phyloP scores from a whole-genome alignment of 306 rosid genomes.

The Citrullus amarus region DNA sequence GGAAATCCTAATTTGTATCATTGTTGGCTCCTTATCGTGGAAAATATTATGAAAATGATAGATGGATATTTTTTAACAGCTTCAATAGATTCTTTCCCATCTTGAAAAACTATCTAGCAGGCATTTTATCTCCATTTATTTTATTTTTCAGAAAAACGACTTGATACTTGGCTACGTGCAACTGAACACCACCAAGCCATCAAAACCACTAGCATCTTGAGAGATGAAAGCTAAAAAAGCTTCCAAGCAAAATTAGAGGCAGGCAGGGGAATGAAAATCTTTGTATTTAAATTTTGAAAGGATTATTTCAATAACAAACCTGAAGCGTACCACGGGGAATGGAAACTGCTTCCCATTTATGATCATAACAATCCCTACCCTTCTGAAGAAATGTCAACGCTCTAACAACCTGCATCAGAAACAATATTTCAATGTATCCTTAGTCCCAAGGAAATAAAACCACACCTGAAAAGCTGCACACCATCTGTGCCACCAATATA shows the following conservation, averaged over 20 bases:
- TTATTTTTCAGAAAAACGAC: background rate
- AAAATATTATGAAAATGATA: background rate
- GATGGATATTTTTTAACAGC: background rate
- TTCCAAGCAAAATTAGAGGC: background rate
- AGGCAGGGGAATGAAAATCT: background rate
- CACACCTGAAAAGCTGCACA: slow-evolving; percentile 13
- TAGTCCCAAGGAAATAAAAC: background rate
- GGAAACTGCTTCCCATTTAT: slow-evolving; percentile 68
- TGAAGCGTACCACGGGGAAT: slow-evolving; percentile 98
- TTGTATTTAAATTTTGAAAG: slow-evolving; percentile 3
- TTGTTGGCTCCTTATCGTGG: no score
- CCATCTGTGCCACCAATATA: slow-evolving; percentile 17
- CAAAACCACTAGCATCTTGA: background rate
- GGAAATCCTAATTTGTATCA: no score
- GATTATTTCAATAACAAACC: slow-evolving; percentile 52
- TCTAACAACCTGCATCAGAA: slow-evolving; percentile 71
- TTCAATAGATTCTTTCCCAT: background rate
- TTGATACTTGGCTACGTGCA: background rate
- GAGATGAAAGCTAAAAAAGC: background rate
- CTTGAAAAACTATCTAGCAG: background rate
- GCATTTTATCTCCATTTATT: background rate
- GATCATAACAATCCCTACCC: slow-evolving; percentile 43
- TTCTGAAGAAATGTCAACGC: slow-evolving; percentile 70
- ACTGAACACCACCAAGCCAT: background rate
- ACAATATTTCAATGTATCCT: slow-evolving; percentile 10